Percentiles rank a stretch among this genome's conserved stretches.
Conservation (phyloP, 495 filamentous ascomycete species). For the Aspergillus wentii region DNA sequence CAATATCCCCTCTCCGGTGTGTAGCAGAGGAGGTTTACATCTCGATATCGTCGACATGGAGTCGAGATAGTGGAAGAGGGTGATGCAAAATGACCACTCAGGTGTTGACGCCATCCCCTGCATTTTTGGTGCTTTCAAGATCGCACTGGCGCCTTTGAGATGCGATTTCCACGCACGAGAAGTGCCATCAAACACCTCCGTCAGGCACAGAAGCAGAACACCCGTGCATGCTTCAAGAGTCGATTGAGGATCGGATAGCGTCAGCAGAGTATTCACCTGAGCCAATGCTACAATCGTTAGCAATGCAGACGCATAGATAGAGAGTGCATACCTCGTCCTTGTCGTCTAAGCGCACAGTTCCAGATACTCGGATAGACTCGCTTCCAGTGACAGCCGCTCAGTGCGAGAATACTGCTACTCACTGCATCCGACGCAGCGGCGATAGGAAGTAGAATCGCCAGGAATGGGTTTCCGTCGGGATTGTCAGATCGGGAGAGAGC, state of each 20-base stretch:
- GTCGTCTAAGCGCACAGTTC: slow-evolving; percentile 17
- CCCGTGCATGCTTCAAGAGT: slow-evolving; percentile 21
- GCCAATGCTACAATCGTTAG: slow-evolving; percentile 11
- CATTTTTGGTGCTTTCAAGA: slow-evolving; percentile 17
- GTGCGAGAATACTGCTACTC: slow-evolving; percentile 21
- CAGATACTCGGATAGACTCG: slow-evolving; percentile 24
- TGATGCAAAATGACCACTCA: slow-evolving; percentile 21
- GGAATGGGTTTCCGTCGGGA: slow-evolving; percentile 22
- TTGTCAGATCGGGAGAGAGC: slow-evolving; percentile 20
- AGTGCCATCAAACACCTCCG: slow-evolving; percentile 21
- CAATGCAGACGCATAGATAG: not conserved
- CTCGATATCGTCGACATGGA: slow-evolving; percentile 29
- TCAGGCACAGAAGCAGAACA: slow-evolving; percentile 20
- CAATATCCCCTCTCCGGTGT: slow-evolving; percentile 8
- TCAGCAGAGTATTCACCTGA: slow-evolving; percentile 16
- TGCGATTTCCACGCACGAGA: slow-evolving; percentile 28
- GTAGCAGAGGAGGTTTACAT: slow-evolving; percentile 23
- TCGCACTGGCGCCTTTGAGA: slow-evolving; percentile 22
- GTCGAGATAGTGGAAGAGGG: slow-evolving; percentile 25
- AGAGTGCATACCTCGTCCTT: slow-evolving; percentile 16
- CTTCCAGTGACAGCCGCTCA: slow-evolving; percentile 27
- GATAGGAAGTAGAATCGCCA: slow-evolving; percentile 19
- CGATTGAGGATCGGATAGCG: slow-evolving; percentile 9
- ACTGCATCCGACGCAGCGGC: slow-evolving; percentile 20
- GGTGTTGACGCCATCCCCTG: slow-evolving; percentile 9